Conservation (phyloP, 257 asterid genomes). For the Solanum pimpinellifolium region DNA sequence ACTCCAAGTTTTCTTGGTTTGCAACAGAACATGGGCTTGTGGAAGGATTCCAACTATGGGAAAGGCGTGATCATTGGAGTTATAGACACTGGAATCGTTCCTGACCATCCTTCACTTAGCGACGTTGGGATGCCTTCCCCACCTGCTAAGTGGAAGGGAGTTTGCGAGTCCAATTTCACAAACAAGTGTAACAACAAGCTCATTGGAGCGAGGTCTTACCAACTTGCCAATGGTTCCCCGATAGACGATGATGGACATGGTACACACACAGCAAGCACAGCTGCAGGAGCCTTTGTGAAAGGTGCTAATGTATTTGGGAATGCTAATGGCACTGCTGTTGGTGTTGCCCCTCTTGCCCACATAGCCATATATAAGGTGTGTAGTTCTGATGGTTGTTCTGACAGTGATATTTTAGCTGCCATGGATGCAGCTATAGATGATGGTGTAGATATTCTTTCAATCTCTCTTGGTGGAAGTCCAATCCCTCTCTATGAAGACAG, state of each 20-base stretch:
- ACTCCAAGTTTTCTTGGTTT: conserved; percentile 38
- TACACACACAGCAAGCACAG: conserved; percentile 37
- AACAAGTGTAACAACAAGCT: conserved; percentile 33
- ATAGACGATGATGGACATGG: conserved; percentile 34
- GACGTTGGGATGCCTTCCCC: conserved; percentile 44
- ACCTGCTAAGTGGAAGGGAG: conserved; percentile 39
- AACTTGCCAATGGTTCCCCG: not conserved
- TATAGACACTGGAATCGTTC: conserved; percentile 28
- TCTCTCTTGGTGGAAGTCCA: conserved; percentile 11
- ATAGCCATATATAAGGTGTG: conserved; percentile 43
- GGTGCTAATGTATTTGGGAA: conserved; percentile 34
- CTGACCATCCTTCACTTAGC: conserved; percentile 36
- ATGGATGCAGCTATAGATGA: conserved; percentile 42
- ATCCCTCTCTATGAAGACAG: not conserved
- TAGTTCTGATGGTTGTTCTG: not conserved
- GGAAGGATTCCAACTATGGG: conserved; percentile 41
- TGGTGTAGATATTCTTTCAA: conserved; percentile 19
- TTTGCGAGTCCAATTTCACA: conserved; percentile 11
- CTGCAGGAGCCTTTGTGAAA: conserved; percentile 41
- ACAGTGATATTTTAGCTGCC: conserved; percentile 22
- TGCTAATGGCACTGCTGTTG: conserved; percentile 41
- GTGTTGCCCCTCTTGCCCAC: conserved; percentile 49
- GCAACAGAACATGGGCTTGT: conserved; percentile 24
- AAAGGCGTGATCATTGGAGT: conserved; percentile 43
- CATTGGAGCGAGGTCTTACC: conserved; percentile 29